Percentiles rank a stretch among this genome's conserved stretches.
phyloP scores from a whole-genome alignment of 345 rosid genomes.

The Citrus glauca region DNA sequence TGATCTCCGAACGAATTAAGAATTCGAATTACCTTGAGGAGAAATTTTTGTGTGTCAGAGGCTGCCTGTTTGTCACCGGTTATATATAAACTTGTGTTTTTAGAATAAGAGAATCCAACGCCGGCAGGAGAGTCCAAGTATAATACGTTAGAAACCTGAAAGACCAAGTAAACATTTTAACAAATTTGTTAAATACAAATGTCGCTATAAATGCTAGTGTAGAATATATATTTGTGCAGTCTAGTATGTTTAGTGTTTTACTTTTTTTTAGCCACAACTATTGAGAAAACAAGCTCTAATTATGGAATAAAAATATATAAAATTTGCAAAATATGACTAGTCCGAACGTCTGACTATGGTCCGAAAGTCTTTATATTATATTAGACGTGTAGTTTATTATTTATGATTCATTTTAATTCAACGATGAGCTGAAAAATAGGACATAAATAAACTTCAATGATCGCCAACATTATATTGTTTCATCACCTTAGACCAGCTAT shows the following conservation, averaged over 20 bases:
- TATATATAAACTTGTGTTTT: constrained; percentile 21
- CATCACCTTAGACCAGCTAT: constrained; percentile 48
- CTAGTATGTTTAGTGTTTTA: no score
- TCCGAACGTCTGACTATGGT: no score
- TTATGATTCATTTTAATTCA: no score
- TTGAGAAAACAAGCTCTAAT: no score
- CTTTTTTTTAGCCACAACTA: no score
- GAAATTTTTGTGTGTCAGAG: constrained; percentile 39
- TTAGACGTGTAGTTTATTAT: no score
- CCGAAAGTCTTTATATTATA: no score
- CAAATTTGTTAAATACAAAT: background rate
- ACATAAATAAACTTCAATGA: no score
- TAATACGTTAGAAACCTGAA: constrained; percentile 51
- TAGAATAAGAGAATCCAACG: constrained; percentile 49
- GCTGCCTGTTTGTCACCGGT: constrained; percentile 47
- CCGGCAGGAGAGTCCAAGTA: constrained; percentile 64
- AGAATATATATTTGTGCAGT: background rate
- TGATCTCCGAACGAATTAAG: background rate
- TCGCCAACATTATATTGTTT: no score
- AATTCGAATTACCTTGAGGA: constrained; percentile 40
- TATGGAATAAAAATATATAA: background rate
- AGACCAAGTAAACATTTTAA: background rate
- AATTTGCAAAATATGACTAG: no score
- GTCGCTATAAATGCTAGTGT: background rate
- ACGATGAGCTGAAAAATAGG: no score